Conservation (phyloP, 1,139 yeast species). For the Candida tropicalis region DNA sequence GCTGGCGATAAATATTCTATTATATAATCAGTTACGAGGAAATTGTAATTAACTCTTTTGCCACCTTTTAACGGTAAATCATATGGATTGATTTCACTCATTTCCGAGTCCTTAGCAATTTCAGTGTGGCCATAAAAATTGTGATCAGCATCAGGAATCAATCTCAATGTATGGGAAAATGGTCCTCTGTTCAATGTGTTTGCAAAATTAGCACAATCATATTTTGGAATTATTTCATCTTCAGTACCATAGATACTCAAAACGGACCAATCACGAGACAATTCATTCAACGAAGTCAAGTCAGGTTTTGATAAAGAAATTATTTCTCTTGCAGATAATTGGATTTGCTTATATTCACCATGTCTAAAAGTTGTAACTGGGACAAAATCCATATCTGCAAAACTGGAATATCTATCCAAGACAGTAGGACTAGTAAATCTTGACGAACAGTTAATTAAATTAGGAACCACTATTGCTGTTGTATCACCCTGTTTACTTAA, state of each 20-base stretch:
- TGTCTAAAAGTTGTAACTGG: conserved; percentile 34
- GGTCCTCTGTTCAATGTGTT: conserved; percentile 57
- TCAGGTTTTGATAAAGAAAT: conserved; percentile 55
- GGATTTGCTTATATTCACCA: conserved; percentile 46
- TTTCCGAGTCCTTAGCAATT: conserved; percentile 32
- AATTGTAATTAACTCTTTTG: conserved; percentile 59
- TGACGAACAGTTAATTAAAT: conserved; percentile 71
- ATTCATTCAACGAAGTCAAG: conserved; percentile 39
- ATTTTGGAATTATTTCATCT: conserved; percentile 66
- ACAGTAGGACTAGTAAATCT: conserved; percentile 51
- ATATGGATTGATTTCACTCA: conserved; percentile 36
- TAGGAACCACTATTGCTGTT: conserved; percentile 52
- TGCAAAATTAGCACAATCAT: conserved; percentile 62
- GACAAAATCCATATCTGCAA: conserved; percentile 21
- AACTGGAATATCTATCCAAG: conserved; percentile 33
- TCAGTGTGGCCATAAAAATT: conserved; percentile 62
- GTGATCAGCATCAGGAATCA: conserved; percentile 77
- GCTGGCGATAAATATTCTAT: conserved; percentile 54
- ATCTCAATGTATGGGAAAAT: conserved; percentile 52
- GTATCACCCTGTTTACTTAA: conserved; percentile 29
- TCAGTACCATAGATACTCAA: conserved; percentile 71
- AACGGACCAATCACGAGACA: conserved; percentile 54
- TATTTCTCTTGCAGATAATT: conserved; percentile 56
- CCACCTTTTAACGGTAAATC: conserved; percentile 45
- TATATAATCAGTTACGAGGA: conserved; percentile 54